Base-by-base conservation (phyloP, 2,329 filamentous ascomycete species). In the Aspergillus luchuensis region DNA sequence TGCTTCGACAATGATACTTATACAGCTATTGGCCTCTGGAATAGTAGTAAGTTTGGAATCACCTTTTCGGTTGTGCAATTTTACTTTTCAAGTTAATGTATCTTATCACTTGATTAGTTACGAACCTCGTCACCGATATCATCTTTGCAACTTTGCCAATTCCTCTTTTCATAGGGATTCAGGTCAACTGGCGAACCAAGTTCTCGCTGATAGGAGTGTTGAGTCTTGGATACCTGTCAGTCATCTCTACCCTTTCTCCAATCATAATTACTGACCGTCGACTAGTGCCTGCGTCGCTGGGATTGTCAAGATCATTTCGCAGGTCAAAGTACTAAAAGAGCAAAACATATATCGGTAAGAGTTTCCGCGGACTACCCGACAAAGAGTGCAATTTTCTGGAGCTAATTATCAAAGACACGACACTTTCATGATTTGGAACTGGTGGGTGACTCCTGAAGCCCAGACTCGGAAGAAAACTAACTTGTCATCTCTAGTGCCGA, bases 61-160 rank as follows among this genome's bases (percentile, higher is more conserved):
- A 17, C 23, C n/a, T 8, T 17, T 11, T 15, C 21, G 3, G 8
- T 10, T 0, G 11, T 36, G 10, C 13, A 28, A 25, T 25, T 10
- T 11, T 11, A 36, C 10, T 13, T 13, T 13, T 36, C 33, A 5
- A 15, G 11, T 6, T 0, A 13, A 13, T 13, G 0, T 8, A 15
- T 49, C 15, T 30, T 8, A 25, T 28, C 0, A 10, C 21, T 30
- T 25, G 21, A n/a, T 76, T 69, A 72, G 75, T 67, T 3, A 74
- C 78, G 68, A 79, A 80, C 58, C 79, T 81, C 41, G 71, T 74
- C 8, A 80, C 78, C n/a, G 79, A 81, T 56, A 69, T 80, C 7
- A 68, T 75, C n/a, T 79, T 81, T 38, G 79, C 78, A 0, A 73
- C 76, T 1, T 67, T 81, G 17, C 79, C 79, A 0, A 69, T 80